Conservation (phyloP, 108 stramenopile genomes). For the Cyclostephanos invisitatus region DNA sequence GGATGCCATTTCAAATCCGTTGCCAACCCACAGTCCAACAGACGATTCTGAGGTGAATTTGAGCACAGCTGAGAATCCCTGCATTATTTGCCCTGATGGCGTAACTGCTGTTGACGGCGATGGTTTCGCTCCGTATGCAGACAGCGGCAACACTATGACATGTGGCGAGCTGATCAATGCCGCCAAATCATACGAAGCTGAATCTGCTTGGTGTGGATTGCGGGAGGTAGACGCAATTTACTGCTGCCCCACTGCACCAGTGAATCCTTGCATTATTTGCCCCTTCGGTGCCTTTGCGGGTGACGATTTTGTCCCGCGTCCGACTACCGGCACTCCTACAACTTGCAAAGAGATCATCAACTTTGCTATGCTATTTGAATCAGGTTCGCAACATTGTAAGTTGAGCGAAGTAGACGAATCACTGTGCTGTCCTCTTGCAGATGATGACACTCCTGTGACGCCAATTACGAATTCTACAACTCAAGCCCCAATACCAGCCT, state of each 20-base stretch:
- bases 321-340: no score
- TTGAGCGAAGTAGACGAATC: no score
- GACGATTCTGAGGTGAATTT: no score
- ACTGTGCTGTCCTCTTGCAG: no score
- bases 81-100: slow-evolving; percentile 6
- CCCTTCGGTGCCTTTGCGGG: background rate
- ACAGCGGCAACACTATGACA: background rate
- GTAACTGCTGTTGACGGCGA: background rate
- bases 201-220: background rate
- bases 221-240: no score
- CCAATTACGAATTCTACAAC: no score
- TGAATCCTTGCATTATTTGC: background rate
- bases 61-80: background rate
- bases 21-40: no score
- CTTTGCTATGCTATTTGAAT: no score
- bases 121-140: background rate
- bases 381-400: no score
- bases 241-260: background rate
- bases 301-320: background rate
- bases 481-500: no score
- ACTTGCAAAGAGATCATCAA: no score
- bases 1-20: background rate
- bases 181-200: background rate
- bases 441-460: no score
- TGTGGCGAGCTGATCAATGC: background rate